Percentiles rank a stretch among this genome's conserved stretches.
Conservation (phyloP, 2,329 filamentous ascomycete genomes). For the Penicillium aurantiogriseum region DNA sequence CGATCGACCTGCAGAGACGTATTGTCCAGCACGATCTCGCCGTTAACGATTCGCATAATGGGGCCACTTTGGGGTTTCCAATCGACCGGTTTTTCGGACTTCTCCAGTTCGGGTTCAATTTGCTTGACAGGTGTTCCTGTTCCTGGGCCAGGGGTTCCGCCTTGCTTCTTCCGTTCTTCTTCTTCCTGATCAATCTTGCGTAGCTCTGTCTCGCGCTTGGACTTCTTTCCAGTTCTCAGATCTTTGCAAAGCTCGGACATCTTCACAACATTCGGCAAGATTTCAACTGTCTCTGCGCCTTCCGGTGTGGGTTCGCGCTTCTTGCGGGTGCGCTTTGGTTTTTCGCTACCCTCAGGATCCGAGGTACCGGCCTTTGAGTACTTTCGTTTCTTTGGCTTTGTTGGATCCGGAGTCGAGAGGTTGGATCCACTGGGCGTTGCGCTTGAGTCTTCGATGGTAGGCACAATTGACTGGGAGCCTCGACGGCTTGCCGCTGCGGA, state of each 20-base stretch:
- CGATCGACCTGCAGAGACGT: conserved; percentile 55
- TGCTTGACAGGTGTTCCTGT: conserved; percentile 30
- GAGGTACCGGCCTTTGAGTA: conserved; percentile 25
- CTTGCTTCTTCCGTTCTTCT: conserved; percentile 44
- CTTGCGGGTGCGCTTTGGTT: conserved; percentile 30
- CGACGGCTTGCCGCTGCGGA: conserved; percentile 15
- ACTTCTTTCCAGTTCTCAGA: conserved; percentile 55
- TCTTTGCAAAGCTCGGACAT: conserved; percentile 60
- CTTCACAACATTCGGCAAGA: conserved; percentile 53
- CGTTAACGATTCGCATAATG: conserved; percentile 56
- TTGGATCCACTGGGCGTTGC: conserved; percentile 21
- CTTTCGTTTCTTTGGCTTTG: conserved; percentile 28
- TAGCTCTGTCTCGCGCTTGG: conserved; percentile 57
- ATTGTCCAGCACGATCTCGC: conserved; percentile 55
- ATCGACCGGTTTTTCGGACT: conserved; percentile 20
- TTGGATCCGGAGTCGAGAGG: conserved; percentile 24
- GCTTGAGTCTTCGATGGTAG: conserved; percentile 20
- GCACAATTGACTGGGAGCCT: conserved; percentile 20
- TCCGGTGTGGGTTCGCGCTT: conserved; percentile 48
- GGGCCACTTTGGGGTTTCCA: conserved; percentile 41
- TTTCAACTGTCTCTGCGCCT: conserved; percentile 49
- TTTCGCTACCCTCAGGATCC: conserved; percentile 22
- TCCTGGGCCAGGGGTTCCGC: conserved; percentile 28
- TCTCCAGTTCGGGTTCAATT: conserved; percentile 23
- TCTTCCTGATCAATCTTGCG: conserved; percentile 57